These are phyloP conservation scores for Penicillium sp. DNA, from an alignment of 2,329 filamentous ascomycete genomes.

Conservation along the genomic window DNA sequence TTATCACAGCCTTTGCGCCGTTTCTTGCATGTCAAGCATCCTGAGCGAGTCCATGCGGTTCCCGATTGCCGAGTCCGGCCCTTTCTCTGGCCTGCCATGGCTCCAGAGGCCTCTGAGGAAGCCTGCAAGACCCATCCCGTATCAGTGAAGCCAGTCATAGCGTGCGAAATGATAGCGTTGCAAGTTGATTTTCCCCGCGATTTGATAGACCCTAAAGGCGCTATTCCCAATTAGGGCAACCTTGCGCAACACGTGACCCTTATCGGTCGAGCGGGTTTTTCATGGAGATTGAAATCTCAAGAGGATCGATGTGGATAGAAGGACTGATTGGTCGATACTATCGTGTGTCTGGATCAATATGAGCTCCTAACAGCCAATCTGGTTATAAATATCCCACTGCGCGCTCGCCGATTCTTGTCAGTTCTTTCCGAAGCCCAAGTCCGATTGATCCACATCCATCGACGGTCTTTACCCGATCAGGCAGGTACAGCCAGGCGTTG, in stretches of 20 bases:
- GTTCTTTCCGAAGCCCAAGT: too few relatives aligned
- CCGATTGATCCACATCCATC: constrained; percentile 3
- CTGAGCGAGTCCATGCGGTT: constrained; percentile 38
- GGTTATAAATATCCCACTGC: too few relatives aligned
- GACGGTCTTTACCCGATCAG: constrained; percentile 21
- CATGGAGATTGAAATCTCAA: neutral
- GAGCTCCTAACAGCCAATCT: too few relatives aligned
- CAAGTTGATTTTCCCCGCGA: constrained; percentile 14
- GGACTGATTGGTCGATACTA: too few relatives aligned
- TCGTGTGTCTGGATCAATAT: too few relatives aligned
- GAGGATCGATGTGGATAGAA: too few relatives aligned
- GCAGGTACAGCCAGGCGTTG: constrained; percentile 29
- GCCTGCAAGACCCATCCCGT: constrained; percentile 11
- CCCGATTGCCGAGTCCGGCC: constrained; percentile 27
- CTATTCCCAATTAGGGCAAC: constrained; percentile 25
- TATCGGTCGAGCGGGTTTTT: neutral
- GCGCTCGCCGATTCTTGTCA: too few relatives aligned
- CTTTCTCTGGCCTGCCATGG: constrained; percentile 18
- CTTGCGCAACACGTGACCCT: constrained; percentile 21
- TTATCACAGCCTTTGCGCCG: constrained; percentile 41
- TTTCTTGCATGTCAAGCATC: constrained; percentile 42
- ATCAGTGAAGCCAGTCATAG: constrained; percentile 11
- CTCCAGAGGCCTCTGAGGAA: constrained; percentile 1
- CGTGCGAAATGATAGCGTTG: constrained; percentile 1
- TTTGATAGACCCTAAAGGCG: constrained; percentile 16